Evolutionary conservation across 257 asterid species (phyloP), one percentile per base, ranked within the genome.

Genomic region (Catharanthus roseus): DNA sequence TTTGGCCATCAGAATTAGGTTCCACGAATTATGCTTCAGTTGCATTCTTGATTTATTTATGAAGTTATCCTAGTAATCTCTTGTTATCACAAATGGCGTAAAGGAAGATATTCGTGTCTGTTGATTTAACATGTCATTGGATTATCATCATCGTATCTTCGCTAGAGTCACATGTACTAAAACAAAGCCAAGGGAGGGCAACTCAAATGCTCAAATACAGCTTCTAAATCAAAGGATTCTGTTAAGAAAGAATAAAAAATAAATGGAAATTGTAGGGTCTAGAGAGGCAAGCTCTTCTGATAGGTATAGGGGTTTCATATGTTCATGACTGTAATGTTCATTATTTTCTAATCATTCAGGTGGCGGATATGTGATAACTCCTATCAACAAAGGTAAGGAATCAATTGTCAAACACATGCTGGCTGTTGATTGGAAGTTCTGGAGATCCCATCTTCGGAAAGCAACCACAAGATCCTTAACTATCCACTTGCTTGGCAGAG

Each of bases 351-450:
- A 63, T 74, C 65, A 44, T 70, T 68, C 88, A 93, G 99, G 97
- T 75, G 99, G 99, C 71, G 97, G 97, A 42, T 91, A 83, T 82
- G 99, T 95, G 47, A 86, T 95, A 83, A 83, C 96, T 78, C 99
- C 99, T 67, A 70, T 82, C 54, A 86, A 89, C 67, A 88, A 89
- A 58, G 97, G 96, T 69, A 91, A 82, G 69, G 84, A 78, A 71
- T 86, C 96, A 69, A 85, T 89, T 33, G 96, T 95, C 67, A 95
- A 91, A 79, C 96, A 91, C 77, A 95, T 95, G 99, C 88, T 95
- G 81, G 96, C 99, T 73, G 84, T 95, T 81, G 96, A 95, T 77
- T 95, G 99, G 99, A 90, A 79, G 73, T 89, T 79, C 78, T 93
- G 97, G 98, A 95, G 80, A 80, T 85, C 93, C 21, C 88, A 86